These are phyloP conservation scores for Pseudocercospora cruenta DNA, from an alignment of 2,329 filamentous ascomycete species.

Conservation along the genomic window DNA sequence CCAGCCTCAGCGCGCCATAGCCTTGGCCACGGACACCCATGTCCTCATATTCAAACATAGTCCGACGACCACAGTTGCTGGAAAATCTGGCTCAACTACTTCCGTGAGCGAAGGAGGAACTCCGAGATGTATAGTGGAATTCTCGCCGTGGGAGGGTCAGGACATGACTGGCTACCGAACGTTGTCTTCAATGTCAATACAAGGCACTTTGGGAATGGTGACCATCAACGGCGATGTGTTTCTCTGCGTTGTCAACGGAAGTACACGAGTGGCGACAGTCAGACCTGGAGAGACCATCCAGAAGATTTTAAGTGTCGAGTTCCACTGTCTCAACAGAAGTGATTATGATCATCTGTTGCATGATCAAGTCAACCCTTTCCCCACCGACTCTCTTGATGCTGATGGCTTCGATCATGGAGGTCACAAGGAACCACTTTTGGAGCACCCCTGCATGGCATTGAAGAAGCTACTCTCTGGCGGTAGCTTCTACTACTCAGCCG, in stretches of 20 bases:
- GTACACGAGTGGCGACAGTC: slow-evolving; percentile 76
- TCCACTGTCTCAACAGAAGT: slow-evolving; percentile 84
- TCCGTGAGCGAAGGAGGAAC: slow-evolving; percentile 43
- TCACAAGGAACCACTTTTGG: slow-evolving; percentile 70
- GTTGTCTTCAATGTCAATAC: slow-evolving; percentile 72
- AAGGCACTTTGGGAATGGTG: slow-evolving; percentile 87
- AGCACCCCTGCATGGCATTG: slow-evolving; percentile 87
- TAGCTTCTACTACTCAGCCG: slow-evolving; percentile 97
- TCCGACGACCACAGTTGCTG: slow-evolving; percentile 63
- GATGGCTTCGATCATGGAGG: slow-evolving; percentile 58
- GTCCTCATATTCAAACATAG: slow-evolving; percentile 84
- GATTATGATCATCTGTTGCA: slow-evolving; percentile 79
- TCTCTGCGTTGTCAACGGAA: slow-evolving; percentile 82
- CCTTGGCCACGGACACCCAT: slow-evolving; percentile 77
- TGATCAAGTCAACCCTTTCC: slow-evolving; percentile 60
- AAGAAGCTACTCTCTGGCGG: slow-evolving; percentile 92
- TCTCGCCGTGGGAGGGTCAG: slow-evolving; percentile 65
- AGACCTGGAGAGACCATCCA: slow-evolving; percentile 87
- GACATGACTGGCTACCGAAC: slow-evolving; percentile 77
- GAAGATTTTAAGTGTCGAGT: slow-evolving; percentile 83
- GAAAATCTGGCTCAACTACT: slow-evolving; percentile 51
- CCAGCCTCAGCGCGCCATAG: slow-evolving; percentile 83
- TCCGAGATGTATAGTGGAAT: slow-evolving; percentile 84
- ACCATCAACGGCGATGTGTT: slow-evolving; percentile 84
- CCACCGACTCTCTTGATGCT: slow-evolving; percentile 56